Evolutionary conservation across 176 grass and related monocot species (phyloP), one percentile per base, ranked within the genome.

Genomic region (Musa troglodytarum): DNA sequence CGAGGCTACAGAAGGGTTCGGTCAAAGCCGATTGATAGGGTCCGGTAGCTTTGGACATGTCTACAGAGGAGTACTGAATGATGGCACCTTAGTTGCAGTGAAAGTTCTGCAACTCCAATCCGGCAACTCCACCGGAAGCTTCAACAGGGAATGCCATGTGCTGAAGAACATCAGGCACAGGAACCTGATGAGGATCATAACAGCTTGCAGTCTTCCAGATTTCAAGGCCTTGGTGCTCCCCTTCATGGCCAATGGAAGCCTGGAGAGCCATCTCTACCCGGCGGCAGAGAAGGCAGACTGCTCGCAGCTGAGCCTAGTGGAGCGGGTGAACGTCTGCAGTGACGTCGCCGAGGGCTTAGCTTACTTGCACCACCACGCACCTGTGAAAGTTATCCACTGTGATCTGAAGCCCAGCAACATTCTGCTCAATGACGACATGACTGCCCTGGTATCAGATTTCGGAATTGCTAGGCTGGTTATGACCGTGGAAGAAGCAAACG

Each of bases 371-470:
- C 93, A 96, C 83, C 87, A 96, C 76, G 92, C 89, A 9, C 93
- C 93, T 0, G 87, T 92, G 25, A 90, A 92, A 81, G 87, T 96
- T 79, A 89, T 96, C 78, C 93, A 96, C 62, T 96, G 93, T 10
- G 93, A 96, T 65, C 87, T 96, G 80, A 96, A 96, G 76, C 93
- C 93, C 0, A 92, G 93, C 79, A 96, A 96, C 68, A 86, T 96
- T 29, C 89, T 96, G 55, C 80, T 96, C 71, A 92, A 96, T 63
- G 93, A 92, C 49, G 89, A 96, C 77, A 96, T 96, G 93, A 96
- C 89, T 6, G 93, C 93, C 3, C 83, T 96, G n/a, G 89, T 96
- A 50, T 96, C 89, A 1, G 93, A 96, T 74, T 96, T 96, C 26
- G 75, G 75, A 53, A 77, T 77, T 25, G 34, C 75, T 0, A 77